Evolutionary conservation across 345 rosid genomes (phyloP), one percentile per base, ranked within the genome.

Genomic region (Crucihimalaya himalaica): DNA sequence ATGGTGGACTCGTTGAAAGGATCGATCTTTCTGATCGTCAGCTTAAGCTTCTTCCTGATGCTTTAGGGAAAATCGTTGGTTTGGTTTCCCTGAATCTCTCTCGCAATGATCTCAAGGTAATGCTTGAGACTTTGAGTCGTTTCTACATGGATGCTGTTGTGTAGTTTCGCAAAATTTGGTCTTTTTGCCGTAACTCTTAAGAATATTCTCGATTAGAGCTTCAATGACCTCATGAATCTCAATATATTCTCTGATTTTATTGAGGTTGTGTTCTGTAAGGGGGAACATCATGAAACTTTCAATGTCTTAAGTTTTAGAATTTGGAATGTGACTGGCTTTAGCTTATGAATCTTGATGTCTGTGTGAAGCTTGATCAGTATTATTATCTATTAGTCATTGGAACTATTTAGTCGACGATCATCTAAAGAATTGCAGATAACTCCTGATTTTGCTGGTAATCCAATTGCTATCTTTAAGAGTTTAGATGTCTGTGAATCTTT

Each of bases 71-170:
- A 77, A 76, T 85, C 73, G 70, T 34, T 14, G 86, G 83, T 12
- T 79, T 95, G 85, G 80, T 79, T 70, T 81, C 80, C 13, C 84
- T 95, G 63, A 79, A 88, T 82, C 82, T 95, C 54, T 81, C 97
- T n/a, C 82, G 74, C 72, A 92, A 95, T 70, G 87, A 81, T 66
- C 75, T 95, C 11, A 84, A 83, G 98, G 99, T 95, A 71, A 6
- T 29, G 8, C 16, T 25, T 7, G 4, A n/a, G 25, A 37, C 6
- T 31, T 20, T 45, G 11, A 7, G 20, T 70, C 25, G 6, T 14
- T 13, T 15, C 11, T 23, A 40, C 55, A 56, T 69, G 63, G 16
- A 11, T 37, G n/a, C 5, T 66, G 5, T 6, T 27, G 5, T 68
- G 7, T 31, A 9, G 56, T 47, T 64, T 47, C 5, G 40, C 0